Conservation (phyloP, 768 basidiomycete species). For the Dioszegia hungarica region DNA sequence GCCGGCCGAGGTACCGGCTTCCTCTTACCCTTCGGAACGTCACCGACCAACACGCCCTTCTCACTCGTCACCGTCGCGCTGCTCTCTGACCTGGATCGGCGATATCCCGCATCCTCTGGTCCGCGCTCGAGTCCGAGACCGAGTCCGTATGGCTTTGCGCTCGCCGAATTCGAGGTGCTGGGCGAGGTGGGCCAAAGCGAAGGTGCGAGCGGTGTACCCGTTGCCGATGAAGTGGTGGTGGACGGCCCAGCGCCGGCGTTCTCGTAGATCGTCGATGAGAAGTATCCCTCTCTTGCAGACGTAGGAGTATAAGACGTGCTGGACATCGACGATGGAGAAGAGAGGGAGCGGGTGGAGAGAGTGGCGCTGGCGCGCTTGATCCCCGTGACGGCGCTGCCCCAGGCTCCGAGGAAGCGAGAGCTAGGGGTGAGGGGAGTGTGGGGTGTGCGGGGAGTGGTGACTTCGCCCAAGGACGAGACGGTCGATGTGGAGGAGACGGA, state of each 20-base stretch:
- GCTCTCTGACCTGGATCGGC: background rate
- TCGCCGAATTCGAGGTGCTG: background rate
- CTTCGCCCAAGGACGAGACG: background rate
- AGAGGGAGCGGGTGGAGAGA: background rate
- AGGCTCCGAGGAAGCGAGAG: constrained; percentile 2
- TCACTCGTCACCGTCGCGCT: background rate
- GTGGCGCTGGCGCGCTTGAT: background rate
- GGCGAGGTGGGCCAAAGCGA: background rate
- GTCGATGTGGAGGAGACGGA: constrained; percentile 7
- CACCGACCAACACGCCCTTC: constrained; percentile 1
- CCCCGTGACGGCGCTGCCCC: background rate
- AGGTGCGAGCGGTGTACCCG: background rate
- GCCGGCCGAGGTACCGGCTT: background rate
- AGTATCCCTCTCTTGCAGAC: constrained; percentile 5
- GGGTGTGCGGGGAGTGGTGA: constrained; percentile 4
- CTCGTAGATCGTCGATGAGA: background rate
- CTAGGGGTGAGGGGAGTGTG: constrained; percentile 2
- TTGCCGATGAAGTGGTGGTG: background rate
- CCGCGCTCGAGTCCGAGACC: background rate
- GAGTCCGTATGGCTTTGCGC: background rate
- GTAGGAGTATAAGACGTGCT: background rate
- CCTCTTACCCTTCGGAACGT: constrained; percentile 3
- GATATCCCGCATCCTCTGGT: background rate
- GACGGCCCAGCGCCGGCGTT: too few species aligned
- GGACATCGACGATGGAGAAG: background rate